Evolutionary conservation across 116 monocot genomes (phyloP).

Genomic region (Posidonia oceanica): DNA sequence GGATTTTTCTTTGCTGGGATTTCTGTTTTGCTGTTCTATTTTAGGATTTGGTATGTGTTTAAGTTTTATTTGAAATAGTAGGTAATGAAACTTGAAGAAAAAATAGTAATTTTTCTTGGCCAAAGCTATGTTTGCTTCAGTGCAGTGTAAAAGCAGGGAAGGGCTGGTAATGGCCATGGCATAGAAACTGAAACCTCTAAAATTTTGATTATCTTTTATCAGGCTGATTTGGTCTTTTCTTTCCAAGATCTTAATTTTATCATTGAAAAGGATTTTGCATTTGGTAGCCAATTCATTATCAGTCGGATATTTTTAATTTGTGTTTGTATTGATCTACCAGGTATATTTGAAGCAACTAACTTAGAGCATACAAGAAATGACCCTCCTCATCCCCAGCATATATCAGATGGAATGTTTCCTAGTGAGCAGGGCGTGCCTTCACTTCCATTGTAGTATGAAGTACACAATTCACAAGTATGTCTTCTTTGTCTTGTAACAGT

Average conservation of each 20-base stretch:
- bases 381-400: slow-evolving; percentile 40
- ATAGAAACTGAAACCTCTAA: no score
- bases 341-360: slow-evolving; percentile 78
- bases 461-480: slow-evolving; percentile 4
- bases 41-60: slow-evolving; percentile 59
- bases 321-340: slow-evolving; percentile 15
- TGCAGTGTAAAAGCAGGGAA: no score
- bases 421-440: slow-evolving; percentile 42
- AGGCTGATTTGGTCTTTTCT: no score
- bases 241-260: no score
- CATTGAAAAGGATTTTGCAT: background rate
- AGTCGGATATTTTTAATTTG: background rate
- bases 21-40: slow-evolving; percentile 56
- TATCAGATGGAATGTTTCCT: slow-evolving; percentile 45
- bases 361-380: slow-evolving; percentile 56
- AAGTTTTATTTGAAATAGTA: background rate
- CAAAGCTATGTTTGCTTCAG: background rate
- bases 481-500: background rate
- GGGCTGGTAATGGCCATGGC: no score
- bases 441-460: slow-evolving; percentile 44
- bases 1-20: slow-evolving; percentile 79
- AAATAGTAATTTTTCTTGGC: background rate
- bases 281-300: background rate
- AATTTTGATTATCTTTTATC: no score
- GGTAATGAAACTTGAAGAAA: background rate